Base-by-base conservation (phyloP, 2,329 filamentous ascomycete genomes). In the Fusarium mundagurra region DNA sequence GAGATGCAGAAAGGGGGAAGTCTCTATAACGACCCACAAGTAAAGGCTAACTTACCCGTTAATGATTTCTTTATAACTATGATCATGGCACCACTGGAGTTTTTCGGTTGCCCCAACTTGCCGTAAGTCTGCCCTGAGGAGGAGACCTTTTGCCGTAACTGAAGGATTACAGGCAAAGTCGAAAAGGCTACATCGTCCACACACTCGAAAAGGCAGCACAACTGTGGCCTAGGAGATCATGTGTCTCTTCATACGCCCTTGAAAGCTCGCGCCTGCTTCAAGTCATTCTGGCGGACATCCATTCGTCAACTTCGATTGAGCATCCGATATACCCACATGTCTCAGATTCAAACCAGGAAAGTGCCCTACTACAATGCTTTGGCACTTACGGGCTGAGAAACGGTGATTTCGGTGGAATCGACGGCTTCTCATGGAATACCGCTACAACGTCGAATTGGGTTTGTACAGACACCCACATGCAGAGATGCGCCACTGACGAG, bases 1-100 rank as follows among this genome's bases (percentile, higher is more conserved):
- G 65, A 75, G 9, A 64, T 75, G 60, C 61, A 70, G 13, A 17
- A 17, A 8, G 72, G 69, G 3, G 72, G 72, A 14, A 34, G 57
- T 16, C 8, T 75, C 4, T 16, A 67, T n/a, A n/a, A 61, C 4
- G 72, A 75, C 5, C 47, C 41, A 4, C 36, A 67, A 5, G 45
- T 75, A 10, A n/a, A 58, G 0, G 22, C 57, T 6, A 63, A 31
- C 24, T 22, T 70, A 5, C 33, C 43, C 5, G 29, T 59, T 2
- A 59, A 54, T 16, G 65, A 75, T 17, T 64, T 67, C 20, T 43
- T 75, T 10, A 50, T 75, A 1, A 59, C 24, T 1, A 58, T 43
- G 5, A 72, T 63, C 14, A 13, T 75, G 10, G 31, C 59, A 1
- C 72, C 72, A 1, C 43, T 75, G 4, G 64, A 70, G 27, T 61